Conservation (phyloP, 1,284 basidiomycete species). For the Cryptococcus sp. region DNA sequence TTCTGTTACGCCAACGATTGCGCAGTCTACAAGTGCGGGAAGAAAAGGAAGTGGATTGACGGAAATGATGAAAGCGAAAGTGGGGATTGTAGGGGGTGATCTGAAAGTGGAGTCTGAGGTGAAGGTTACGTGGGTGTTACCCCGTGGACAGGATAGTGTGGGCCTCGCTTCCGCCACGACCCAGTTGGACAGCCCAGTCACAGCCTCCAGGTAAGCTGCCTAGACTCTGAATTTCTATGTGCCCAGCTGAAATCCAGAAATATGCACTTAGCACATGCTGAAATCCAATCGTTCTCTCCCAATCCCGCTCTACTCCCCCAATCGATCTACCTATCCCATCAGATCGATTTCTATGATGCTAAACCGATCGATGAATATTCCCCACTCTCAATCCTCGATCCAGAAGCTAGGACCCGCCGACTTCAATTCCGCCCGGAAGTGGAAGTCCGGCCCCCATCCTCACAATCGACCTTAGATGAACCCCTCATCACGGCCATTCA, state of each 20-base stretch:
- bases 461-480: conserved; percentile 53
- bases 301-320: conserved; percentile 61
- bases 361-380: conserved; percentile 70
- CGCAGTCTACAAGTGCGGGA: background rate
- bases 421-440: conserved; percentile 69
- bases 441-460: conserved; percentile 52
- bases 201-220: background rate
- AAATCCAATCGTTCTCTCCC: conserved; percentile 66
- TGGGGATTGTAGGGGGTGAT: conserved; percentile 37
- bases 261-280: conserved; percentile 56
- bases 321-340: conserved; percentile 72
- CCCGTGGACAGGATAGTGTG: conserved; percentile 49
- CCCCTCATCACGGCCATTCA: conserved; percentile 69
- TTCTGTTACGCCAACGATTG: background rate
- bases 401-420: conserved; percentile 59
- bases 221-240: background rate
- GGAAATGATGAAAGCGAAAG: conserved; percentile 38
- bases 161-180: background rate
- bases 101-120: conserved; percentile 55
- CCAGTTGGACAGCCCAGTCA: background rate
- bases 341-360: conserved; percentile 70
- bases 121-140: conserved; percentile 65
- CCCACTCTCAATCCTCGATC: conserved; percentile 62
- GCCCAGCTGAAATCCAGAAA: background rate
- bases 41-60: conserved; percentile 35